phyloP scores from a whole-genome alignment of 2,329 filamentous ascomycete genomes.

The Lecanicillium sp. region DNA sequence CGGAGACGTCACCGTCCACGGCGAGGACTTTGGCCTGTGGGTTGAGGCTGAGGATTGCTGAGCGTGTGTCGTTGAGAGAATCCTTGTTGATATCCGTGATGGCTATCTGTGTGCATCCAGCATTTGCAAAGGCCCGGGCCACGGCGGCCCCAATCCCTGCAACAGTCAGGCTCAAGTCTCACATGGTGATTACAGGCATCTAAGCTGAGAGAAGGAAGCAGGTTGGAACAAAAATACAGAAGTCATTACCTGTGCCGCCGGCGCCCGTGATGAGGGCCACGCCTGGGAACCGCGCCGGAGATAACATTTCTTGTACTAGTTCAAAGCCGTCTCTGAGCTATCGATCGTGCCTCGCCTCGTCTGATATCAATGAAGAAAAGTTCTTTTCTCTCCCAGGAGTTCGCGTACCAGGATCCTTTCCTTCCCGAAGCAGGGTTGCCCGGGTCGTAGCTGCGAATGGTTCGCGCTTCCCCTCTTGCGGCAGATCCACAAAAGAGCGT shows the following conservation, averaged over 20 bases:
- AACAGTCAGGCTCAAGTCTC: no score
- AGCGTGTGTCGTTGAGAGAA: conserved; percentile 32
- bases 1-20: conserved; percentile 40
- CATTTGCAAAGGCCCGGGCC: conserved; percentile 42
- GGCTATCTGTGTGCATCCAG: conserved; percentile 44
- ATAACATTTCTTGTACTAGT: background rate
- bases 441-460: background rate
- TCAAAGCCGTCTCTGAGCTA: background rate
- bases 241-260: conserved; percentile 36
- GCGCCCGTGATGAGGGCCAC: conserved; percentile 43
- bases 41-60: conserved; percentile 22
- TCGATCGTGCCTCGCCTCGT: no score
- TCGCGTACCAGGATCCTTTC: no score
- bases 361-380: no score
- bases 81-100: conserved; percentile 46
- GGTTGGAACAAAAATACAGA: background rate
- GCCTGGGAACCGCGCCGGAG: conserved; percentile 30
- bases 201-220: no score
- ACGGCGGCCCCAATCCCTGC: conserved; percentile 50
- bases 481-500: no score
- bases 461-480: background rate
- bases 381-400: no score
- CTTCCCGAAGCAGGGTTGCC: no score
- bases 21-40: conserved; percentile 23
- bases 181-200: no score